Percentiles rank a stretch among this genome's conserved stretches.
Evolutionary conservation across 2,329 filamentous ascomycete species (phyloP).

Genomic region (Onygenales sp.): DNA sequence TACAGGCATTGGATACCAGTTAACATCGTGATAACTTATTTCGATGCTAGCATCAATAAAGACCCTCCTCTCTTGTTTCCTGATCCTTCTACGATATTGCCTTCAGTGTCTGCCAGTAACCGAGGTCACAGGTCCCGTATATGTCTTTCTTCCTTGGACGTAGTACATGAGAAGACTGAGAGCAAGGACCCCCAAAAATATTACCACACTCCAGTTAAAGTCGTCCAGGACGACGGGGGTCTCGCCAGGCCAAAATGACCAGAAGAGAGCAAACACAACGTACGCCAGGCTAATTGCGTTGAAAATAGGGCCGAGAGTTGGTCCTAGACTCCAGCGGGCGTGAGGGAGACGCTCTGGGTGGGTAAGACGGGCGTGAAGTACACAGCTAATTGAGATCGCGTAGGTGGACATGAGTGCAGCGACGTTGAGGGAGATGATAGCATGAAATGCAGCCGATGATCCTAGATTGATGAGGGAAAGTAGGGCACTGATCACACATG

Average conservation of each 20-base stretch:
- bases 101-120: slow-evolving; percentile 1
- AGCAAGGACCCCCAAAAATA: slow-evolving; percentile 31
- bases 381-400: slow-evolving; percentile 38
- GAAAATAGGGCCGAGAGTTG: slow-evolving; percentile 18
- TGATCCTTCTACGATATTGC: too few species aligned
- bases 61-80: too few species aligned
- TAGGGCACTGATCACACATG: slow-evolving; percentile 22
- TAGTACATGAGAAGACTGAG: slow-evolving; percentile 32
- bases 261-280: slow-evolving; percentile 8
- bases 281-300: slow-evolving; percentile 9
- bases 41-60: not conserved
- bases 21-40: not conserved
- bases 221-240: slow-evolving; percentile 2
- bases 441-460: slow-evolving; percentile 31
- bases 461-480: slow-evolving; percentile 40
- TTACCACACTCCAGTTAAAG: slow-evolving; percentile 26
- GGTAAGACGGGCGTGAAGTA: slow-evolving; percentile 33
- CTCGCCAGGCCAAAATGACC: slow-evolving; percentile 10
- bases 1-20: not conserved
- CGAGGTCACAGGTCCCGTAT: slow-evolving; percentile 18
- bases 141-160: slow-evolving; percentile 20
- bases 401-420: slow-evolving; percentile 32
- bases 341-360: slow-evolving; percentile 35
- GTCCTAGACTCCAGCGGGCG: slow-evolving; percentile 38
- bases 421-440: slow-evolving; percentile 31